Conservation (phyloP, 2,329 filamentous ascomycete genomes). For the Aspergillus clavatus region DNA sequence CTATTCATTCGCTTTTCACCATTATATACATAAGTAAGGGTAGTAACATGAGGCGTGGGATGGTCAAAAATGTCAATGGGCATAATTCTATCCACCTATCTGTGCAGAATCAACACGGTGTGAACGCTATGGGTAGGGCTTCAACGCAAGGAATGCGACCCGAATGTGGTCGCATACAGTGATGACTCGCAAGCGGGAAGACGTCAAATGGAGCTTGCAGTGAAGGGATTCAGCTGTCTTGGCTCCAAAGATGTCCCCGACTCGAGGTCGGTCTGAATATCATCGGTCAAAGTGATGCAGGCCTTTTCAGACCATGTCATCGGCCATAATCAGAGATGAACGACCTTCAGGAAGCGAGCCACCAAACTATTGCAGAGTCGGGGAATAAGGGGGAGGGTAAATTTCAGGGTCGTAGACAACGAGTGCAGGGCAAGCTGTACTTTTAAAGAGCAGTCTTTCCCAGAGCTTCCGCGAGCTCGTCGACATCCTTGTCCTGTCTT, state of each 20-base stretch:
- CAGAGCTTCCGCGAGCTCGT: slow-evolving; percentile 70
- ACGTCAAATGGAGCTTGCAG: neutral
- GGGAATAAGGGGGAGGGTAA: neutral
- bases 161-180: neutral
- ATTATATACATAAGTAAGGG: neutral
- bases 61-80: neutral
- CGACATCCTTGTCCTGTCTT: slow-evolving; percentile 73
- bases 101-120: neutral
- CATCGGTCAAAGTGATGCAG: neutral
- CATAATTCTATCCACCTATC: neutral
- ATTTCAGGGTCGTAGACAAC: neutral
- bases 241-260: too few species aligned
- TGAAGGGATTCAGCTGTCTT: neutral
- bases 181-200: neutral
- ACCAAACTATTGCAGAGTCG: neutral
- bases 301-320: slow-evolving; percentile 4
- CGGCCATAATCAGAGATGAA: neutral
- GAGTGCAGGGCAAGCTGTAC: neutral
- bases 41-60: neutral
- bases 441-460: slow-evolving; percentile 57
- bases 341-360: neutral
- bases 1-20: neutral
- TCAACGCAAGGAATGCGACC: neutral
- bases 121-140: neutral
- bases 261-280: too few species aligned